A percentile compares a stretch with the other conserved stretches of the same genome.
phyloP scores from a whole-genome alignment of 345 rosid species.

The Aurinia saxatilis region DNA sequence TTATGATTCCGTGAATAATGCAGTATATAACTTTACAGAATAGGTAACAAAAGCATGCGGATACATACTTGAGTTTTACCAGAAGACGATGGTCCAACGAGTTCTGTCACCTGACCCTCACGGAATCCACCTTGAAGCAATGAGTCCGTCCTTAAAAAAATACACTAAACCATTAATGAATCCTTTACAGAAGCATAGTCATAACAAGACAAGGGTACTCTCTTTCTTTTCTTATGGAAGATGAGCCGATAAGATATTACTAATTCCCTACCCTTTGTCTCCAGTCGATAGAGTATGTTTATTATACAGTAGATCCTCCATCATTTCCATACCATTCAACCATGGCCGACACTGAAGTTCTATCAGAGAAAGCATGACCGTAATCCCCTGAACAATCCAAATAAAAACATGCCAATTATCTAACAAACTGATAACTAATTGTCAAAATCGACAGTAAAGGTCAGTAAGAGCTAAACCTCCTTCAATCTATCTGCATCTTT shows the following conservation, averaged over 20 bases:
- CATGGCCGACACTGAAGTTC: constrained; percentile 44
- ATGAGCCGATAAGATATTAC: background rate
- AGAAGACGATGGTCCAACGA: constrained; percentile 82
- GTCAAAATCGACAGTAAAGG: background rate
- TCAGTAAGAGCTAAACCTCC: constrained; percentile 35
- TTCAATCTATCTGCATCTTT: constrained; percentile 35
- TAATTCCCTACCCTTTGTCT: constrained; percentile 41
- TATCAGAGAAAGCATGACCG: constrained; percentile 40
- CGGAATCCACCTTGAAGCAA: constrained; percentile 64
- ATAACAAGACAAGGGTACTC: background rate
- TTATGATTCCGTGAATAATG: background rate
- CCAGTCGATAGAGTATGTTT: constrained; percentile 54
- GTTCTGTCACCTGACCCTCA: constrained; percentile 65
- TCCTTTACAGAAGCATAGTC: background rate
- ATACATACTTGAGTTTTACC: constrained; percentile 81
- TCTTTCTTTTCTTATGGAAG: background rate
- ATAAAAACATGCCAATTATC: background rate
- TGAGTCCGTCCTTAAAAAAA: constrained; percentile 46
- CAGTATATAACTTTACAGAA: no score
- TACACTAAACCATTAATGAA: background rate
- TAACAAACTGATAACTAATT: background rate
- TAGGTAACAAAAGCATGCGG: background rate
- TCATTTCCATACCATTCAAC: constrained; percentile 51
- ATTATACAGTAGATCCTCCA: constrained; percentile 42
- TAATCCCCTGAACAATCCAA: constrained; percentile 39